A percentile compares a stretch with the other conserved stretches of the same genome.
These are phyloP conservation scores for Sphaerulina vaccinii DNA, from an alignment of 2,329 filamentous ascomycete species.

Conservation along the genomic window DNA sequence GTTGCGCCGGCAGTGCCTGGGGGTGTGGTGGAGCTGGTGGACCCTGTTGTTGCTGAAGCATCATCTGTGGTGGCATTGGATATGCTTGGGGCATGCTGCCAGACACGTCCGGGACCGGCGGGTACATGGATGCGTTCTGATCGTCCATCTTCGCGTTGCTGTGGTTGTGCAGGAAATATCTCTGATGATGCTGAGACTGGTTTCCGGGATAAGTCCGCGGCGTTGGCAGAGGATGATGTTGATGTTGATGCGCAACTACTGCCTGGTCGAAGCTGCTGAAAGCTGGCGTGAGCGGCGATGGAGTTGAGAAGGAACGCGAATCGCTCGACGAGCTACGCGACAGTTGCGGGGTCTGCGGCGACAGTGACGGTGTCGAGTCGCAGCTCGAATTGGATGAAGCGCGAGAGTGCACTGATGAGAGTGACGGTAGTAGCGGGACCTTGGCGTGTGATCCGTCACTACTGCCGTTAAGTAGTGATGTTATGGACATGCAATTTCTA, in stretches of 20 bases:
- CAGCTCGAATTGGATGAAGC: conserved; percentile 44
- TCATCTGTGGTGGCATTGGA: conserved; percentile 32
- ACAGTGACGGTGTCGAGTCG: conserved; percentile 46
- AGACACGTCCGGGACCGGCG: conserved; percentile 37
- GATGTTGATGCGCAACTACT: not conserved
- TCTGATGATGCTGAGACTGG: conserved; percentile 23
- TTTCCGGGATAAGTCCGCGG: conserved; percentile 22
- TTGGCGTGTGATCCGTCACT: conserved; percentile 33
- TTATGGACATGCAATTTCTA: conserved; percentile 45
- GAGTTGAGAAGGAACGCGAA: conserved; percentile 44
- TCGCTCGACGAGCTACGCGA: conserved; percentile 49
- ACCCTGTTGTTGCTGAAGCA: conserved; percentile 23
- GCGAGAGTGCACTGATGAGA: conserved; percentile 23
- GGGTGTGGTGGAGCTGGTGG: conserved; percentile 16
- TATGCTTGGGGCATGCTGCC: conserved; percentile 34
- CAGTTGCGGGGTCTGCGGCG: conserved; percentile 48
- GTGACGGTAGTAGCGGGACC: conserved; percentile 29
- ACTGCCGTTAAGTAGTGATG: conserved; percentile 53
- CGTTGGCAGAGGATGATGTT: conserved; percentile 19
- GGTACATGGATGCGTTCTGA: conserved; percentile 36
- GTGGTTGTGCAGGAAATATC: conserved; percentile 23
- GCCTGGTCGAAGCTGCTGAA: conserved; percentile 35
- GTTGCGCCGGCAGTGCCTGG: not conserved
- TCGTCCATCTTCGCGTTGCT: conserved; percentile 37
- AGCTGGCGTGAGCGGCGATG: conserved; percentile 49